Base-by-base conservation (phyloP, 306 rosid genomes). In the Crataegus laevigata region DNA sequence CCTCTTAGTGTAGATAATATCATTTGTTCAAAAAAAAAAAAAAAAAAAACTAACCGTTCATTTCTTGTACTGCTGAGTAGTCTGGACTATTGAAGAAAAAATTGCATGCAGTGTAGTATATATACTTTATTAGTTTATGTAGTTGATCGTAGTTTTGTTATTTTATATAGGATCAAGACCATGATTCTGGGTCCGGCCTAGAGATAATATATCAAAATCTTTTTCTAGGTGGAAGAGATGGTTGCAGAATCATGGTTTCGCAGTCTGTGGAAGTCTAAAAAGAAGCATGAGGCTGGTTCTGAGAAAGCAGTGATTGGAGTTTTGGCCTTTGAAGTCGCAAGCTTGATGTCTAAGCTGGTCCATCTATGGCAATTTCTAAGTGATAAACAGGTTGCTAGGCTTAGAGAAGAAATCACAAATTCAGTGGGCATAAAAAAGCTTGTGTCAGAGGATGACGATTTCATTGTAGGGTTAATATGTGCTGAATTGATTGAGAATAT, bases 271-370 rank as follows among this genome's bases (percentile, higher is more conserved):
- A 96, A 83, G 91, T 86, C 78, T 78, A 84, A 84, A 47, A 85
- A 85, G 85, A 92, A 85, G 87, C 86, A 82, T 26, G 93, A 83
- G 70, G 70, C 88, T 79, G 78, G 76, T 51, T 64, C 75, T 12
- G 96, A 84, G 83, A 96, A 96, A 81, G 87, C 66, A 10, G 79
- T 66, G 57, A 80, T 96, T 79, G 97, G 94, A 83, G 98, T 96
- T 32, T 83, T 96, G 66, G 96, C 99, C 40, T 96, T 96, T 86
- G 99, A 96, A 89, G 88, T 89, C 68, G 99, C 99, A 36, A 90
- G 89, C 83, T 77, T 91, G 85, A 92, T 96, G 99, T 89, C 99
- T 50, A 96, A 92, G 92, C 80, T 96, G 85, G 88, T 90, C 77
- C 89, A 89, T 79, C 81, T 89, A 81, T 96, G 99, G 97, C 92